These are phyloP conservation scores for Solanum hybrid DNA, from an alignment of 305 asterid genomes.

Conservation along the genomic window DNA sequence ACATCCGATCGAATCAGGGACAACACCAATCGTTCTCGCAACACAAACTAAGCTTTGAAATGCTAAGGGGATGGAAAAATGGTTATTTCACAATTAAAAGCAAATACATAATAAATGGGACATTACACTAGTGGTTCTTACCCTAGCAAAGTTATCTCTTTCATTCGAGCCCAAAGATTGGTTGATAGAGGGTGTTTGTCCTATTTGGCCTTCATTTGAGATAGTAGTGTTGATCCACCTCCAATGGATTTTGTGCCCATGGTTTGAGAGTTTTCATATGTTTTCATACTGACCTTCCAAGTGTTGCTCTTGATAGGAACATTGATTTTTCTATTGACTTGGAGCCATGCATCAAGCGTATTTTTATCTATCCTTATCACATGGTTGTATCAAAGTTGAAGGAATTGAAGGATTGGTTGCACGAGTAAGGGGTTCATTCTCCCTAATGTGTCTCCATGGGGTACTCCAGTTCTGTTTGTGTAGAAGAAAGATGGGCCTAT, in stretches of 20 bases:
- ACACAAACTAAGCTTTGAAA: neutral
- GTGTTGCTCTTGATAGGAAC: too few relatives aligned
- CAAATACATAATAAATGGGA: neutral
- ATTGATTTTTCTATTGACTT: neutral
- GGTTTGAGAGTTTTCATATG: neutral
- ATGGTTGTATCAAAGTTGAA: neutral
- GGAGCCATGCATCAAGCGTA: neutral
- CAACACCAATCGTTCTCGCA: neutral
- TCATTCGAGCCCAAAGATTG: neutral
- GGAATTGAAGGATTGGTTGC: neutral
- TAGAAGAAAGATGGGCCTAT: too few relatives aligned
- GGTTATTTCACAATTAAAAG: neutral
- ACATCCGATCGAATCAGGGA: neutral
- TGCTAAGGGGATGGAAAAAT: neutral
- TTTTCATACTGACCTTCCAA: too few relatives aligned
- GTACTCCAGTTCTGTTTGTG: neutral
- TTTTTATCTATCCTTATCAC: neutral
- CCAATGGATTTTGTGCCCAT: neutral
- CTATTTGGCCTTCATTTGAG: neutral
- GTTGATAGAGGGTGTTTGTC: neutral
- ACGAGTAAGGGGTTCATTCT: neutral
- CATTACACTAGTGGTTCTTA: neutral
- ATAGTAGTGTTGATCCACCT: neutral
- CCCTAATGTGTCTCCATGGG: neutral
- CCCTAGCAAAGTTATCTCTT: neutral